Evolutionary conservation across 805 yeast species (phyloP), one percentile per base, ranked within the genome.

Genomic region (Ogataea angusta): DNA sequence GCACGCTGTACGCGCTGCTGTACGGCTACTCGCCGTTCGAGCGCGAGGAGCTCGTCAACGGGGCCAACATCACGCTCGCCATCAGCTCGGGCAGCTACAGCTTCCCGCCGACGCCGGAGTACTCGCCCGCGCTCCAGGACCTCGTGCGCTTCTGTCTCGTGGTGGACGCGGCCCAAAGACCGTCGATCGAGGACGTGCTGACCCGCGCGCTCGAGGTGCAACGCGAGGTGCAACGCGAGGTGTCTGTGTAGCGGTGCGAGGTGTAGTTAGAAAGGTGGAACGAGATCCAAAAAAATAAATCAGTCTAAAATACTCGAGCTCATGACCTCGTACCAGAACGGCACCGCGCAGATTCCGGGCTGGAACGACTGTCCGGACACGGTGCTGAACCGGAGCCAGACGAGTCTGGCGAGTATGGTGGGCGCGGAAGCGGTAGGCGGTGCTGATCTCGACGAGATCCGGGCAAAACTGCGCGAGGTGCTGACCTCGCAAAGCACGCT

Each of bases 1-100:
- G 96, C 56, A 69, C 88, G 1, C 59, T 88, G 13, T 90, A 85
- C 60, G 78, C 89, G 1, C 64, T 86, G 49, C 70, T 91, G 60
- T 90, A 85, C 64, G 83, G 84, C 0, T 71, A 72, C 22, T 85
- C 95, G 4, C 98, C 98, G 1, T 90, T 90, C 60, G 96, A 89
- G 57, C 72, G 86, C 56, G 81, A 85, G 58, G 93, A 87, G 54
- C 72, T 76, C 32, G 80, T 82, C 29, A 77, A 80, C 43, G 97
- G 97, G 12, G 96, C 95, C 5, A 85, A 82, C 49, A 68, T 89
- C 49, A 78, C 72, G 36, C 68, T 88, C 51, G 95, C 95, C 5
- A 84, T 90, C 25, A 68, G 75, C 13, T 78, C 76, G 39, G 93
- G 87, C 1, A 75, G 68, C 38, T 88, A 72, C 62, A 56, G 67